A percentile compares a stretch with the other conserved stretches of the same genome.
phyloP scores from a whole-genome alignment of 371 early-diverging fungal species.

The Choanephora cucurbitarum region DNA sequence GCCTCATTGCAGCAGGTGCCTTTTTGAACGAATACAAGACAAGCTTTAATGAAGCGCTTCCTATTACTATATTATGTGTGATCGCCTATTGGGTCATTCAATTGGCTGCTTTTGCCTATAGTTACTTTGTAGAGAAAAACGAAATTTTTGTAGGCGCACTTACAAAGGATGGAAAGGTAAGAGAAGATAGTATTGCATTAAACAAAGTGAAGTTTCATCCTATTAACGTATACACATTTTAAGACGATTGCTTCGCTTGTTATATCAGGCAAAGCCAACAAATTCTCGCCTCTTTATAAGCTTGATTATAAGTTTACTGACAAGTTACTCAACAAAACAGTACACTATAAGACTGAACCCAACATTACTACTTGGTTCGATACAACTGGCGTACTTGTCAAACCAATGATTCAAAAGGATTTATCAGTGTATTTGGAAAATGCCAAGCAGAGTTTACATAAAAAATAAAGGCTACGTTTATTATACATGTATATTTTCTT shows the following conservation, averaged over 20 bases:
- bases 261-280: conserved; percentile 26
- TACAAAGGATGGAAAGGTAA: conserved; percentile 30
- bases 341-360: conserved; percentile 16
- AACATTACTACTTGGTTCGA: conserved; percentile 41
- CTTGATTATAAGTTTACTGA: conserved; percentile 26
- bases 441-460: conserved; percentile 23
- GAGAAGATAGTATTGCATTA: background rate
- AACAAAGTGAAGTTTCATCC: background rate
- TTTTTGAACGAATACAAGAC: conserved; percentile 44
- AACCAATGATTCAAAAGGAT: conserved; percentile 31
- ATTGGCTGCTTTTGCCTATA: conserved; percentile 22
- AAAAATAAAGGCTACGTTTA: conserved; percentile 19
- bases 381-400: conserved; percentile 28
- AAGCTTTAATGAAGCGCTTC: conserved; percentile 36
- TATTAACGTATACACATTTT: too few species aligned
- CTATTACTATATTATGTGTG: conserved; percentile 31
- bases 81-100: conserved; percentile 40
- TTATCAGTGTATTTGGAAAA: conserved; percentile 15
- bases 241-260: conserved; percentile 25
- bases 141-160: conserved; percentile 42
- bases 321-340: conserved; percentile 13
- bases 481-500: background rate
- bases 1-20: conserved; percentile 39
- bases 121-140: conserved; percentile 33
- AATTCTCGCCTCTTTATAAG: conserved; percentile 31